A percentile compares a stretch with the other conserved stretches of the same genome.
Conservation (phyloP, 2,329 filamentous ascomycete species). For the Trichoderma simmonsii region DNA sequence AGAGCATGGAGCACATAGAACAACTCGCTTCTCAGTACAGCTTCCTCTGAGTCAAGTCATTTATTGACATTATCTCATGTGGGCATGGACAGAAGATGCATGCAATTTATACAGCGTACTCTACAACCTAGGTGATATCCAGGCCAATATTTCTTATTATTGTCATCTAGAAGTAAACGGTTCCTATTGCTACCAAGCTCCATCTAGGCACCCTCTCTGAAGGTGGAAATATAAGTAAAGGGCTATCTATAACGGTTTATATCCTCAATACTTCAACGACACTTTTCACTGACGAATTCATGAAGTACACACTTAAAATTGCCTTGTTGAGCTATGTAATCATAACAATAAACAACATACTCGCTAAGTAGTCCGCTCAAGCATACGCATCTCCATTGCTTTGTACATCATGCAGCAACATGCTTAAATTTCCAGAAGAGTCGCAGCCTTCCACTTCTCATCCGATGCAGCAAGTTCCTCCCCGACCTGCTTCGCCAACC, state of each 20-base stretch:
- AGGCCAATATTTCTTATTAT: neutral
- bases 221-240: neutral
- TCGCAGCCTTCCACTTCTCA: slow-evolving; percentile 29
- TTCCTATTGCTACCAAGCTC: neutral
- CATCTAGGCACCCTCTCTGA: neutral
- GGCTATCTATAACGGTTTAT: neutral
- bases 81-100: neutral
- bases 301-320: neutral
- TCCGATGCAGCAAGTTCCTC: slow-evolving; percentile 29
- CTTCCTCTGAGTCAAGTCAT: neutral
- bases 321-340: neutral
- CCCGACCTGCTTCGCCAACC: slow-evolving; percentile 23
- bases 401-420: neutral
- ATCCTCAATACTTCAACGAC: neutral
- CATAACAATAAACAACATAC: neutral
- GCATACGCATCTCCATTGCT: neutral
- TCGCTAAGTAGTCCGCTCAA: neutral
- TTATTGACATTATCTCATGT: neutral
- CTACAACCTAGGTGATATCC: neutral
- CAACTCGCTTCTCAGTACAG: neutral
- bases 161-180: neutral
- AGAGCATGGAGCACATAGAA: neutral
- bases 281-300: neutral
- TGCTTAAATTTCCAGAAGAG: neutral
- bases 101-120: neutral